Conservation (phyloP, 495 filamentous ascomycete genomes). For the Parachaetomium inaequale region DNA sequence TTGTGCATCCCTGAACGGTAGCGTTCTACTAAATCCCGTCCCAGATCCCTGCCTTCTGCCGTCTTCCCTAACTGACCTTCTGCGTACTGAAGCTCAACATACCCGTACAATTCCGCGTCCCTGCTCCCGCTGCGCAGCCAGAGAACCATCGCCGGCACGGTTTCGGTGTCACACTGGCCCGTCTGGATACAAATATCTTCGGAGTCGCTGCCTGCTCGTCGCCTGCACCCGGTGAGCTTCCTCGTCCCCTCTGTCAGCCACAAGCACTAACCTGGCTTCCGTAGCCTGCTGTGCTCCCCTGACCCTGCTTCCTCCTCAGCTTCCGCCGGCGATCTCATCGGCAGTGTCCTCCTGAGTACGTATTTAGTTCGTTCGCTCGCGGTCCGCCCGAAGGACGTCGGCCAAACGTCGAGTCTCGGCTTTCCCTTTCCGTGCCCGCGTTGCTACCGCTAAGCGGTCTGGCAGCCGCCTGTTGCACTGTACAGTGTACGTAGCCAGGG, state of each 20-base stretch:
- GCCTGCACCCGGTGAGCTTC: not conserved
- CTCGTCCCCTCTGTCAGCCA: slow-evolving; percentile 1
- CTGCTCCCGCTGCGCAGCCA: slow-evolving; percentile 8
- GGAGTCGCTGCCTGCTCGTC: slow-evolving; percentile 13
- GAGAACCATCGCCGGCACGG: slow-evolving; percentile 20
- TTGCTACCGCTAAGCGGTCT: slow-evolving; percentile 27
- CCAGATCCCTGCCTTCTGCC: too few relatives aligned
- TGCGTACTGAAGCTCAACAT: not conserved
- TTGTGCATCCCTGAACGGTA: too few relatives aligned
- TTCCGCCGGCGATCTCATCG: not conserved
- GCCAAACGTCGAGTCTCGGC: slow-evolving; percentile 24
- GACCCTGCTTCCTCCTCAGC: slow-evolving; percentile 9
- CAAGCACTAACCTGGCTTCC: too few relatives aligned
- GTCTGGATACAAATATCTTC: slow-evolving; percentile 17
- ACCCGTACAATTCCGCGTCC: not conserved
- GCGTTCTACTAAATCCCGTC: too few relatives aligned
- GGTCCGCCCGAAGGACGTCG: slow-evolving; percentile 17
- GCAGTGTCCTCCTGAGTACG: not conserved
- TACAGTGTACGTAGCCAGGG: slow-evolving; percentile 29
- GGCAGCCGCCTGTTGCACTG: slow-evolving; percentile 29
- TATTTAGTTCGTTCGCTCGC: slow-evolving; percentile 22
- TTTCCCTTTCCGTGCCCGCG: slow-evolving; percentile 22
- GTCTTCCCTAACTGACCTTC: too few relatives aligned
- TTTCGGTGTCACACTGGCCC: slow-evolving; percentile 26
- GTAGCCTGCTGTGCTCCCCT: slow-evolving; percentile 11